Base-by-base conservation (phyloP, 257 asterid species). In the Solanum microdontum region DNA sequence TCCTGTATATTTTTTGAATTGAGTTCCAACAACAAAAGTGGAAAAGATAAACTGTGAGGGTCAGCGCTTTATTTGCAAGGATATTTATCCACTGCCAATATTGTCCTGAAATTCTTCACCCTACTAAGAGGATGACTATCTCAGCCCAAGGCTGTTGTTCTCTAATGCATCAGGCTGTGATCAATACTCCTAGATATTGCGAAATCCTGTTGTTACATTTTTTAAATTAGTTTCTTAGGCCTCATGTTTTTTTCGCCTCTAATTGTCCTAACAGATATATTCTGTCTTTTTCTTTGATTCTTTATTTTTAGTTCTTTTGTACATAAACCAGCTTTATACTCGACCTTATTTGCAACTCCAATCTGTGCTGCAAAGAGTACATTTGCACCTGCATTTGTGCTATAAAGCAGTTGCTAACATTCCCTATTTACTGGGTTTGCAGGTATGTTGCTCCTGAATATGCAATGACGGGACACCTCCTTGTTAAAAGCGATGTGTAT, bases 371-470 rank as follows among this genome's bases (percentile, higher is more conserved):
- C 60, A 21, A 74, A 34, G 21, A 34, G 40, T 82, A 14, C 26
- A 72, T 83, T 8, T 76, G 60, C 32, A 17, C 26, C 23, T 89
- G 43, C 85, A 11, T 75, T n/a, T 58, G 68, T 79, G 73, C 60
- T 55, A 30, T 72, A 26, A 6, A 28, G 19, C 14, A 39, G 40
- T 72, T 70, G 32, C 77, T 88, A 75, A 87, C 83, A 6, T 36
- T 34, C 80, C 73, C 64, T 48, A 55, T 82, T 19, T 30, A 30
- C 66, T 48, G 69, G 87, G 39, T 64, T 74, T 88, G 86, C 91
- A 96, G 98, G 92, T 96, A 97, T 14, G 99, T 96, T 68, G 99
- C 99, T 86, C 98, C 98, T 86, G 98, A 97, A 93, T 96, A 97
- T 91, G 98, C 99, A 37, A 96, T 97, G 99, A 96, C 98, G 0